Evolutionary conservation across 176 grass and related monocot species (phyloP), one percentile per base, ranked within the genome.

Genomic region (Juncus effusus): DNA sequence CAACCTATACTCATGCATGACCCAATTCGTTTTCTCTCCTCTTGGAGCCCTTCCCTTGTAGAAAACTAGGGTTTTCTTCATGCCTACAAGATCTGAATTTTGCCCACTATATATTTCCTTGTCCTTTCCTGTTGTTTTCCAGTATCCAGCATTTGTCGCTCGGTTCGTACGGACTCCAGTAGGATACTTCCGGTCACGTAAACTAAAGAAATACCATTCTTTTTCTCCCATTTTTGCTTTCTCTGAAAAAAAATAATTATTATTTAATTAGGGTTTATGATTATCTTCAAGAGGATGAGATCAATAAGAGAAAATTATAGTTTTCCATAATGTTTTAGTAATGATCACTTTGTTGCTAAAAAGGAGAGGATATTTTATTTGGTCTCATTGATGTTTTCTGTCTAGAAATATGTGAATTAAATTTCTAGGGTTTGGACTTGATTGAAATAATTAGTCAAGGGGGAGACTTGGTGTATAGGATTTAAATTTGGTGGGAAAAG

Each of bases 61-160:
- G 63, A 96, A 96, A 36, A 96, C 91, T 10, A 96, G 69, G 3
- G 91, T 96, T 78, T 96, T 96, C 60, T 96, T 96, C 87, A 87
- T 90, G 4, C 91, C 91, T 3, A 85, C 81, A 0, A 60, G 59
- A 1, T 69, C 56, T 0, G 61, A 50, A 11, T 8, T 64, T 7
- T 81, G 77, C 4, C 80, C 80, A 1, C 36, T 85, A 45, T 65
- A 90, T 39, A 96, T 96, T 60, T 96, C 91, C 47, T 78, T 96
- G 0, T 96, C 91, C 36, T 96, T 96, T 0, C 91, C 91, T 0
- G 91, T 96, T 0, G 91, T 96, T 53, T 96, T 96, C 91, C 91
- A 96, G 0, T 96, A 96, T 0, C 91, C 91, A 0, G 91, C 68
- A 2, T 80, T 87, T 1, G 91, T 96, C 38, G 91, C 91, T 1